Conservation (phyloP, 148 eudicot species). For the Fallopia convolvulus region DNA sequence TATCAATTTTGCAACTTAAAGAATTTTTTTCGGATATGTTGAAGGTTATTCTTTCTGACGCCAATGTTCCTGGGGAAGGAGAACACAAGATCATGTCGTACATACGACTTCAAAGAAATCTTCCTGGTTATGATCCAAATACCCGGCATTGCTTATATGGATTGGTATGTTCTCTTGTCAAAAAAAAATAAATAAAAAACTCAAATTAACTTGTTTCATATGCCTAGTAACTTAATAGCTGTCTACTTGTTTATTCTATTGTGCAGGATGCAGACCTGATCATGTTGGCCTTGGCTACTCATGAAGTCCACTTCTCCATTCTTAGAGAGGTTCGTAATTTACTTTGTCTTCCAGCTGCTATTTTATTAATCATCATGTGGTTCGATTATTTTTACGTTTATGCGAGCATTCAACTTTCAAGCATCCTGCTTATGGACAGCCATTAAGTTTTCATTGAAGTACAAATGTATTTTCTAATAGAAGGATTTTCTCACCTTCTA, state of each 20-base stretch:
- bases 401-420: background rate
- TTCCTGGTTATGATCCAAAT: slow-evolving; percentile 93
- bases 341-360: background rate
- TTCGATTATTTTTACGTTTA: background rate
- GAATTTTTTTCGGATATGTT: slow-evolving; percentile 5
- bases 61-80: slow-evolving; percentile 99
- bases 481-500: background rate
- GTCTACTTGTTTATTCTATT: background rate
- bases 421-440: slow-evolving; percentile 55
- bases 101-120: slow-evolving; percentile 95
- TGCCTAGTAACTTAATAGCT: background rate
- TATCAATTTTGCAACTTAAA: background rate
- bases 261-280: slow-evolving; percentile 14
- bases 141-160: slow-evolving; percentile 94
- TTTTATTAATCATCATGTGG: background rate
- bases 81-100: slow-evolving; percentile 98
- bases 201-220: background rate
- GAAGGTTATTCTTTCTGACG: slow-evolving; percentile 97
- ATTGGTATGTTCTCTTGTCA: slow-evolving; percentile 55
- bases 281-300: slow-evolving; percentile 71
- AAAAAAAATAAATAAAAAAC: background rate
- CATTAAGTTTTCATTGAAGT: slow-evolving; percentile 72
- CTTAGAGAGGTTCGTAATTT: slow-evolving; percentile 13
- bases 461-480: background rate
- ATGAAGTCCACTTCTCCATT: slow-evolving; percentile 92